Evolutionary conservation across 164 flowering plant species (phyloP), one percentile per base, ranked within the genome.

Genomic region (Aristolochia contorta): DNA sequence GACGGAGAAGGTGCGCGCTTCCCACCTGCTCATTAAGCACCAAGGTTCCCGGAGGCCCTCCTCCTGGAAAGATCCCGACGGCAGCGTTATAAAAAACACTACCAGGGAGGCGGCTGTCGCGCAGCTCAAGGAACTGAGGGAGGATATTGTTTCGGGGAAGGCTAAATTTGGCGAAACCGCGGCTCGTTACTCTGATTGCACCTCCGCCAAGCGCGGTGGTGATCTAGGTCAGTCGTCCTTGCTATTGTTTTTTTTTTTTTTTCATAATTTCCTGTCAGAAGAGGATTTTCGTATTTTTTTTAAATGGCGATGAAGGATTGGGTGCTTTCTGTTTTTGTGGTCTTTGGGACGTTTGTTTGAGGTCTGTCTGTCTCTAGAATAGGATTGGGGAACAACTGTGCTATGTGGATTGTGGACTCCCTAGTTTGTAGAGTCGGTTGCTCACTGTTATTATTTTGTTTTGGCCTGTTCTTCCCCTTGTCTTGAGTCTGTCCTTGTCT

Each of bases 131-230:
- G 54, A 78, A 58, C 48, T 93, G 62, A 79, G 86, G 22, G 87
- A 81, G 0, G 87, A 86, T 53, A 85, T 90, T 71, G 67, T 85
- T 54, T 68, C 83, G 22, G 99, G 96, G 33, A 79, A 84, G 21
- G 77, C 83, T 33, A 78, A 79, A 69, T 93, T 90, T 69, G 80
- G 75, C 46, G 97, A 88, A 19, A 46, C 90, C 56, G 97, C 97
- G 54, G 16, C 86, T 54, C 69, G 80, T 9, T 33, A 70, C 75
- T 88, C 97, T 51, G 95, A 93, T 65, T 93, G 99, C 69, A 86
- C 85, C 83, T 93, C 99, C 19, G 99, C 97, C 63, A 88, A 93
- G 62, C 99, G 99, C 63, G 96, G 97, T 64, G 99, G 97, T 46
- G 96, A 93, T 82, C 89, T 93, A 37, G 97, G 97, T 93, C 25